These are phyloP conservation scores for Fusarium lyarnte DNA, from an alignment of 2,329 filamentous ascomycete genomes.

Conservation along the genomic window DNA sequence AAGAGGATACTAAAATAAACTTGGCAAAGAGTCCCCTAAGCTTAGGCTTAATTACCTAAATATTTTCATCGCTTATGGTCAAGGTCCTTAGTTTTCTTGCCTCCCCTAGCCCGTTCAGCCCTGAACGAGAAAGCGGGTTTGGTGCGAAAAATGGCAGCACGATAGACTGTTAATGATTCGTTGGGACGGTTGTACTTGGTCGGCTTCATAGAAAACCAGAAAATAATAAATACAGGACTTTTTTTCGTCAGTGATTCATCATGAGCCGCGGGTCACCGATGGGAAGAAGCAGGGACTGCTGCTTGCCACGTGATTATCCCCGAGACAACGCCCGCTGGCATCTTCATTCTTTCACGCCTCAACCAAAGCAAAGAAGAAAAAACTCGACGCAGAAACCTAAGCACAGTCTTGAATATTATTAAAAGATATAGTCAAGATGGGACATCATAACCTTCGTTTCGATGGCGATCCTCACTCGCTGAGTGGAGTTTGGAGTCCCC, in stretches of 20 bases:
- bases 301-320: conserved; percentile 31
- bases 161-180: not conserved
- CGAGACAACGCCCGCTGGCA: conserved; percentile 13
- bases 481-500: conserved; percentile 51
- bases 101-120: not conserved
- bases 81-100: too few species aligned
- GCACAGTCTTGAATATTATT: not conserved
- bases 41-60: too few species aligned
- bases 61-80: too few species aligned
- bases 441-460: conserved; percentile 51
- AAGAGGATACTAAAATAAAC: too few species aligned
- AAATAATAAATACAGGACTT: not conserved
- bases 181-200: not conserved
- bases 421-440: conserved; percentile 8
- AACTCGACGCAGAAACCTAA: not conserved
- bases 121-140: conserved; percentile 5
- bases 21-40: too few species aligned
- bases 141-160: not conserved
- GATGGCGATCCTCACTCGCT: conserved; percentile 48
- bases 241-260: not conserved
- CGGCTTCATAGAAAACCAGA: not conserved
- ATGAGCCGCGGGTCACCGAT: not conserved
- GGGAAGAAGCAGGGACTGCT: not conserved
- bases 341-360: not conserved
- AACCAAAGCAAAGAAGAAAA: not conserved